Conservation (phyloP, 345 rosid genomes). For the Gossypium thurberi region DNA sequence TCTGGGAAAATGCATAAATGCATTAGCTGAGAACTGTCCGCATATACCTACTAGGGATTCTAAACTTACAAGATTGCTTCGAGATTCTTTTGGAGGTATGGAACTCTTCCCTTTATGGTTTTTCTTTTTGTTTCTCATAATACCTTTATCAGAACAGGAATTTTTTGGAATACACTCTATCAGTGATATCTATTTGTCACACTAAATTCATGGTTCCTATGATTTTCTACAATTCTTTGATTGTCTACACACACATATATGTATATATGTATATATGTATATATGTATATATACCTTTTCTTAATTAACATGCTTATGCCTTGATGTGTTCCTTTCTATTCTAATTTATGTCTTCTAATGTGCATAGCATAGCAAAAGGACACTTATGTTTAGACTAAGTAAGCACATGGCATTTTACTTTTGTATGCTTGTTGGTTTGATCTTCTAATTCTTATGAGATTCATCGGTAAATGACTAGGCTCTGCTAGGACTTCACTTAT, state of each 20-base stretch:
- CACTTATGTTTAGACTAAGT: not conserved
- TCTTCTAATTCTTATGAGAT: not conserved
- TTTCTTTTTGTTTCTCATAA: not conserved
- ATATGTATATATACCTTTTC: not conserved
- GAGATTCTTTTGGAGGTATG: slow-evolving; percentile 90
- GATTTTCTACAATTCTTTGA: not conserved
- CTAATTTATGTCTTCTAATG: not conserved
- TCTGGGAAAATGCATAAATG: slow-evolving; percentile 94
- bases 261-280: not conserved
- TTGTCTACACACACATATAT: too few species aligned
- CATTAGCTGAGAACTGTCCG: slow-evolving; percentile 84
- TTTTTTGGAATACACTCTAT: not conserved
- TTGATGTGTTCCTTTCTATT: not conserved
- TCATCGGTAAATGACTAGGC: slow-evolving; percentile 39
- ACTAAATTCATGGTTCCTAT: not conserved
- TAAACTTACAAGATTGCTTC: slow-evolving; percentile 85
- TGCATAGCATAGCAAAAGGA: not conserved
- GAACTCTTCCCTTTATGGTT: not conserved
- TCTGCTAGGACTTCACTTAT: slow-evolving; percentile 92
- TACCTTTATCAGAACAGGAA: not conserved
- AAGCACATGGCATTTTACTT: slow-evolving; percentile 1
- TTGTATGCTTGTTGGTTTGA: not conserved
- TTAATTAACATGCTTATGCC: not conserved
- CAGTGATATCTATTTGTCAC: not conserved
- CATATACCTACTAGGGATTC: slow-evolving; percentile 97